Conservation (phyloP, 805 yeast species). For the Lipomyces starkeyi region DNA sequence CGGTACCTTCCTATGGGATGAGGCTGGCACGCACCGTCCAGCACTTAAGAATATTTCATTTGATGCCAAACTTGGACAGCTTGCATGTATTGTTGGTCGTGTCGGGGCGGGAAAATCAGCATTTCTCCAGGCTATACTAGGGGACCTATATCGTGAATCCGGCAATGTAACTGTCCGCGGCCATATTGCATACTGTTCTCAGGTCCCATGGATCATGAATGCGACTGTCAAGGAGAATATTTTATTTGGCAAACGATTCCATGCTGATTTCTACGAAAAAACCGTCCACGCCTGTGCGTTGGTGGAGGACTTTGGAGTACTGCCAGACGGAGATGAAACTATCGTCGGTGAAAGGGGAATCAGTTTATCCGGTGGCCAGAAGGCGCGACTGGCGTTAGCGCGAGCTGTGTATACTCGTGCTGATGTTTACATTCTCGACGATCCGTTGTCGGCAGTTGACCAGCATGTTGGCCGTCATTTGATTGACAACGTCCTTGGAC, state of each 20-base stretch:
- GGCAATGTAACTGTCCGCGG: slow-evolving; percentile 80
- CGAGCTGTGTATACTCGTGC: slow-evolving; percentile 95
- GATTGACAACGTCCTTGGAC: slow-evolving; percentile 80
- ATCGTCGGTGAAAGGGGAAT: slow-evolving; percentile 97
- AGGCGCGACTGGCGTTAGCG: slow-evolving; percentile 92
- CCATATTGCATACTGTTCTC: slow-evolving; percentile 84
- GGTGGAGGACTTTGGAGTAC: slow-evolving; percentile 70
- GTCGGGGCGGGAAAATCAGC: slow-evolving; percentile 95
- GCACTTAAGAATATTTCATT: slow-evolving; percentile 71
- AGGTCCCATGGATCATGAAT: slow-evolving; percentile 96
- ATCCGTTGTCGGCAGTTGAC: slow-evolving; percentile 94
- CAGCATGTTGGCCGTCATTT: slow-evolving; percentile 92
- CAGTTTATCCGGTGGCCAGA: slow-evolving; percentile 95
- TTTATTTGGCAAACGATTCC: slow-evolving; percentile 83
- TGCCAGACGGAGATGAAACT: slow-evolving; percentile 89
- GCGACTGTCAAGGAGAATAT: slow-evolving; percentile 91
- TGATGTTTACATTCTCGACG: slow-evolving; percentile 87
- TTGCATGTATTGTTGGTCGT: slow-evolving; percentile 83
- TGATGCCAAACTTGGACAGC: slow-evolving; percentile 69
- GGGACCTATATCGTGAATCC: slow-evolving; percentile 75
- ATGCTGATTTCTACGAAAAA: slow-evolving; percentile 75
- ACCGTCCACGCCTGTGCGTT: slow-evolving; percentile 90
- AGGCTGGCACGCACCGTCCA: slow-evolving; percentile 63
- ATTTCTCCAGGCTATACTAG: slow-evolving; percentile 77
- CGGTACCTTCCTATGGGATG: slow-evolving; percentile 60